Conservation (phyloP, 768 basidiomycete species). For the Daedaleopsis nitida region DNA sequence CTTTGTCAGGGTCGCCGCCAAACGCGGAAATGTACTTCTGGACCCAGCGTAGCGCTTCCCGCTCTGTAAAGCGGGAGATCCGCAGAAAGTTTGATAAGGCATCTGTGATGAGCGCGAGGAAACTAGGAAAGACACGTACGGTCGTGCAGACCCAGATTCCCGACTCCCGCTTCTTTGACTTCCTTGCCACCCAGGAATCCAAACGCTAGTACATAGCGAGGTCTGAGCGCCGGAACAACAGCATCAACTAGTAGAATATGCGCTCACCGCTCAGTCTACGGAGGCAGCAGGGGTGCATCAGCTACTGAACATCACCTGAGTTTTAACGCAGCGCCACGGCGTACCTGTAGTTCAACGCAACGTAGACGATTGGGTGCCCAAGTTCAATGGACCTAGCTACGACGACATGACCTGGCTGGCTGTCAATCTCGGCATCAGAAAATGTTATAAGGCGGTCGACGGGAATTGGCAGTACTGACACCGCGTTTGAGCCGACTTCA, state of each 20-base stretch:
- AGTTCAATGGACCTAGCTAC: constrained; percentile 48
- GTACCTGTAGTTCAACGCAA: constrained; percentile 53
- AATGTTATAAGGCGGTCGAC: no score
- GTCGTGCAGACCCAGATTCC: constrained; percentile 42
- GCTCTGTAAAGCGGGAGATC: no score
- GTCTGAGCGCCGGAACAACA: not conserved
- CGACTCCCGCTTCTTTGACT: constrained; percentile 23
- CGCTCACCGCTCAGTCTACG: not conserved
- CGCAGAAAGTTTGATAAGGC: not conserved
- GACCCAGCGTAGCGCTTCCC: constrained; percentile 47
- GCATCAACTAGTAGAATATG: not conserved
- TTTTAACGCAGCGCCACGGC: not conserved
- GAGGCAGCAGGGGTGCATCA: not conserved
- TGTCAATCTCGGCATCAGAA: constrained; percentile 6
- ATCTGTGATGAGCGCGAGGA: constrained; percentile 28
- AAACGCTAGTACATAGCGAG: not conserved
- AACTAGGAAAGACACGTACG: constrained; percentile 37
- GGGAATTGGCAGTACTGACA: not conserved
- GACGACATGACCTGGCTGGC: constrained; percentile 44
- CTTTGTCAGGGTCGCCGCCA: constrained; percentile 47
- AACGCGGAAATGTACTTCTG: constrained; percentile 41
- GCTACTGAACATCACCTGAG: no score
- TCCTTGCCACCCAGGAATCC: constrained; percentile 27
- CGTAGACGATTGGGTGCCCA: constrained; percentile 50
- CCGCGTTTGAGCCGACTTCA: constrained; percentile 11